Evolutionary conservation across 345 rosid genomes (phyloP), one percentile per base, ranked within the genome.

Genomic region (Eucalyptus shirleyi): DNA sequence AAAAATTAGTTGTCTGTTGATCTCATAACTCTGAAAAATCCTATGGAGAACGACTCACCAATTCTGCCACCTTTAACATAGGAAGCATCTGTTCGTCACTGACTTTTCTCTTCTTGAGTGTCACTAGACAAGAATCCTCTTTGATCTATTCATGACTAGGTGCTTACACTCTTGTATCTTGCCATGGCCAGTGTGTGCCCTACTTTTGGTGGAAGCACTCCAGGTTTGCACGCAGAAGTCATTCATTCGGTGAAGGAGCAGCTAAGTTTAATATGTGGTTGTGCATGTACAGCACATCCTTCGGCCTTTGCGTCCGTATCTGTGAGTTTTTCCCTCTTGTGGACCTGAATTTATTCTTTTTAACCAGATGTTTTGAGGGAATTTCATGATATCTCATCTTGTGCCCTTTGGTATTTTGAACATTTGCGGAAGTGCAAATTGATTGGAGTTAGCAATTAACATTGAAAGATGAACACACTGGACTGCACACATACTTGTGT

Each of bases 151-250:
- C 30, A 40, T 21, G 47, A 77, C 85, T 77, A 77, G 45, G 16
- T 1, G 9, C 47, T 77, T 77, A 77, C 47, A 77, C 45, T 16
- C 30, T 51, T 6, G 8, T 37, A 77, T 88, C 81, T 44, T 77
- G 47, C 24, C 72, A 24, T 91, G 85, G 32, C 51, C 94, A 97
- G 99, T 85, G 91, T 97, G 89, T 95, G 95, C 89, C 97, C 99
- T 50, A 95, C 98, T 10, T 89, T 95, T 89, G 98, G 99, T 80
- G 99, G 99, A 93, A 96, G 96, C 94, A 98, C 94, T 93, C 97
- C 99, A 4, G 99, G 99, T 88, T 86, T 93, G 93, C 94, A 91
- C 45, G 93, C 98, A 2, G 98, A 98, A 93, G 92, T 96, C 87
- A 92, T 94, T 89, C 99, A 98, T 92, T 94, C 98, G 3, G 92